Base-by-base conservation (phyloP, 106 monocot genomes). In the Apostasia shenzhenica region DNA sequence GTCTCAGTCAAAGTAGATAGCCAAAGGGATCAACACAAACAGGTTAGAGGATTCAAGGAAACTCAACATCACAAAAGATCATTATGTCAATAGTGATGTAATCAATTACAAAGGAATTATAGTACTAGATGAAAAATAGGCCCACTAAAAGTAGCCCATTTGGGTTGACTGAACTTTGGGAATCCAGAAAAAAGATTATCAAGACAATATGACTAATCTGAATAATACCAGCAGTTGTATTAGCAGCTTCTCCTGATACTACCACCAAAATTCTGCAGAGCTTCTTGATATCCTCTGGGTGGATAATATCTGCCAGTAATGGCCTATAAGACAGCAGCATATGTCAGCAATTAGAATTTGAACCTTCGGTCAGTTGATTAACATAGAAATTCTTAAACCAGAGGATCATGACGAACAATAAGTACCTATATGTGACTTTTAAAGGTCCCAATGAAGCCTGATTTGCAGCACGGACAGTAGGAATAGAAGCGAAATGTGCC, bases 221-320 rank as follows among this genome's bases (percentile, higher is more conserved):
- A 26, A 26, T 63, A 53, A 45, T 94, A 90, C 94, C 80, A 59
- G 88, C 49, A 69, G 77, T 59, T 68, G 59, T 68, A 69, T 81
- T 89, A 54, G 81, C 84, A 76, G 76, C 77, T 72, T 92, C 80
- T 82, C 66, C 75, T 62, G 95, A 84, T 47, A 89, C 77, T 12
- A 85, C 75, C 45, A 92, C 89, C 80, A 92, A 83, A 66, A 86
- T 71, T 67, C 82, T 86, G 76, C 95, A 97, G 39, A 97, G 88
- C 74, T 92, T 92, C 82, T 89, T 97, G 47, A 92, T 80, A 77
- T 92, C 92, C 13, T 92, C 89, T 41, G 76, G 70, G 68, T 92
- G 95, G 48, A 97, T 78, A 55, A 83, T 70, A 55, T 92, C 95
- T 43, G 95, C 86, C 73, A 97, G 68, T 80, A 89, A 83, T 61